These are phyloP conservation scores for Sarcodon sp. DNA, from an alignment of 768 basidiomycete species.

Conservation along the genomic window DNA sequence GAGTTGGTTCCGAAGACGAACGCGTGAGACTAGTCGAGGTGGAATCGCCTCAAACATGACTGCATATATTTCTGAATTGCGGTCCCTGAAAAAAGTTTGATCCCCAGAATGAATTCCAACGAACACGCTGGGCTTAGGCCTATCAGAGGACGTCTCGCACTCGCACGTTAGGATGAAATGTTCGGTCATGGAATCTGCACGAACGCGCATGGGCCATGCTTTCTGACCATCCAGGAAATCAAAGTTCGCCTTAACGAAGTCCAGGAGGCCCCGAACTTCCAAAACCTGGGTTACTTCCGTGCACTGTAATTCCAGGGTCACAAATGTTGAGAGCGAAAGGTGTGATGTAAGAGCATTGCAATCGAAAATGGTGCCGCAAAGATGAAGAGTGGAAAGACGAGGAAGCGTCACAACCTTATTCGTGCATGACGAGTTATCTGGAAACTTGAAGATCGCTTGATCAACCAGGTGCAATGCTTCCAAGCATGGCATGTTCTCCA, in stretches of 20 bases:
- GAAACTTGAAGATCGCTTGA: neutral
- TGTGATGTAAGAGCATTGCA: neutral
- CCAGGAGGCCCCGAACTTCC: neutral
- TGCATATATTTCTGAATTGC: neutral
- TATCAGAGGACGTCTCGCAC: neutral
- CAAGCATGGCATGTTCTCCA: slow-evolving; percentile 4
- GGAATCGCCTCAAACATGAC: neutral
- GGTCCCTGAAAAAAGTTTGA: neutral
- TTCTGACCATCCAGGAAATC: too few species aligned
- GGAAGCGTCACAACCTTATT: neutral
- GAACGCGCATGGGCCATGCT: too few species aligned
- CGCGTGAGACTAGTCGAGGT: neutral
- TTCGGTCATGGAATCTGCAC: too few species aligned
- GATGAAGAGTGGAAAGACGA: neutral
- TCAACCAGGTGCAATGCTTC: slow-evolving; percentile 1
- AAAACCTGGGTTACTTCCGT: neutral
- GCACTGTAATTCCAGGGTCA: neutral
- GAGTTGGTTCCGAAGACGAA: neutral
- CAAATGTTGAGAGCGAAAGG: neutral
- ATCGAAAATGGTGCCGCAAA: neutral
- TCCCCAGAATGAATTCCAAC: neutral
- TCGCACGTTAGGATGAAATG: too few species aligned
- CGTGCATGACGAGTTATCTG: neutral
- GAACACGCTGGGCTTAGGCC: neutral
- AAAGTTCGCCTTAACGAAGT: neutral